These are phyloP conservation scores for Curvularia sp. DNA, from an alignment of 2,329 filamentous ascomycete genomes.

Conservation along the genomic window DNA sequence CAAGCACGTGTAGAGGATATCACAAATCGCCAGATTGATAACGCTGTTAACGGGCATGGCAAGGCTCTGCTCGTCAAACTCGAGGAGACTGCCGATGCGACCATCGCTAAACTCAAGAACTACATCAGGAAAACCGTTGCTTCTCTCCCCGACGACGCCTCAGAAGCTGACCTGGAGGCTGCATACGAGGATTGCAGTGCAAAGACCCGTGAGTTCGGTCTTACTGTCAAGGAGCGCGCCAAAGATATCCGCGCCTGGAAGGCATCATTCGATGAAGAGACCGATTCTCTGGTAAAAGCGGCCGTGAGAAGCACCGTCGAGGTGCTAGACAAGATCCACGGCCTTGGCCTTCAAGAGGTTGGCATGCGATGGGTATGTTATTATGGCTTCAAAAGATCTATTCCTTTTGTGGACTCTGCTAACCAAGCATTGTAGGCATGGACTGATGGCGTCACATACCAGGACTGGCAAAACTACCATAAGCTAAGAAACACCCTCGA, in stretches of 20 bases:
- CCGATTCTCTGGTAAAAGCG: conserved; percentile 71
- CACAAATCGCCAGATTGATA: conserved; percentile 72
- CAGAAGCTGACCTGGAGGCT: conserved; percentile 60
- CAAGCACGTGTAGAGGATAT: conserved; percentile 72
- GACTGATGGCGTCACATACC: conserved; percentile 94
- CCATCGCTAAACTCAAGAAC: conserved; percentile 70
- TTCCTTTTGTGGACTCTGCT: not conserved
- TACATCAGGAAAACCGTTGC: conserved; percentile 66
- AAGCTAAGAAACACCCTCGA: conserved; percentile 82
- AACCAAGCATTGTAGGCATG: conserved; percentile 64
- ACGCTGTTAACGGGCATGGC: conserved; percentile 71
- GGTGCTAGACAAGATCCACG: conserved; percentile 81
- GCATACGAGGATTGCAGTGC: conserved; percentile 61
- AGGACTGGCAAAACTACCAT: conserved; percentile 96
- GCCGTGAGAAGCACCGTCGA: conserved; percentile 82
- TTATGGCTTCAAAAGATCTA: not conserved
- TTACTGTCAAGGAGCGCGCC: conserved; percentile 77
- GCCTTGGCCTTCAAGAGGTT: conserved; percentile 86
- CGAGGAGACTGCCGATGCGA: conserved; percentile 69
- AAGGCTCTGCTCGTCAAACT: conserved; percentile 72
- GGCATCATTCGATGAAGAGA: conserved; percentile 72
- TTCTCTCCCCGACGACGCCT: conserved; percentile 65
- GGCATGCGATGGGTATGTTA: conserved; percentile 76
- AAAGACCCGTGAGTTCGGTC: conserved; percentile 71
- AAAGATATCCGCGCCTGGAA: conserved; percentile 81